phyloP scores from a whole-genome alignment of 1,139 yeast species.

The Taphrina pruni region DNA sequence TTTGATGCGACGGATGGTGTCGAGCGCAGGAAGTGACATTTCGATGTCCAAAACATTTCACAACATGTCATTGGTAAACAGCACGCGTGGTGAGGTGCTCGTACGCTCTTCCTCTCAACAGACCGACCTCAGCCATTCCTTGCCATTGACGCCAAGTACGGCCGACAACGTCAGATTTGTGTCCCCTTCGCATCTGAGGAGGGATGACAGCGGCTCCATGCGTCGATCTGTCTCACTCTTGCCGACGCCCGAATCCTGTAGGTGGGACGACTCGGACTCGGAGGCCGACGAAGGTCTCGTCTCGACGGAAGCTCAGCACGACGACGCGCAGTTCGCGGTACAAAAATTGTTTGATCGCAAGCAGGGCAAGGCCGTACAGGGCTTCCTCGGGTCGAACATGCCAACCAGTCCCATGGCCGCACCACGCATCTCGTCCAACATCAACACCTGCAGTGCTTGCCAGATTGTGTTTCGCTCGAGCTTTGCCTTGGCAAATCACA shows the following conservation, averaged over 20 bases:
- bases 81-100: constrained; percentile 27
- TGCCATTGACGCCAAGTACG: constrained; percentile 31
- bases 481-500: constrained; percentile 16
- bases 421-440: constrained; percentile 2
- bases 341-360: constrained; percentile 26
- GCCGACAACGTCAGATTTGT: constrained; percentile 7
- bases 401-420: constrained; percentile 27
- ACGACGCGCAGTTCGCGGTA: constrained; percentile 23
- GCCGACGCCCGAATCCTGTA: constrained; percentile 31
- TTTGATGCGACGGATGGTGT: constrained; percentile 31
- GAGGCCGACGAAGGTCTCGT: neutral
- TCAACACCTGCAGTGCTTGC: constrained; percentile 29
- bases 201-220: neutral
- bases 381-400: constrained; percentile 23
- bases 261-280: constrained; percentile 23
- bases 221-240: constrained; percentile 17
- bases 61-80: constrained; percentile 12
- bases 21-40: constrained; percentile 34
- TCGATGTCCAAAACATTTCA: constrained; percentile 25
- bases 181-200: constrained; percentile 20
- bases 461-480: constrained; percentile 22
- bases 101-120: constrained; percentile 30
- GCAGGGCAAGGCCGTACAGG: constrained; percentile 19
- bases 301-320: constrained; percentile 9
- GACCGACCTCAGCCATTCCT: constrained; percentile 22